These are phyloP conservation scores for Debaryomyces sp. DNA, from an alignment of 1,139 yeast species.

Conservation along the genomic window DNA sequence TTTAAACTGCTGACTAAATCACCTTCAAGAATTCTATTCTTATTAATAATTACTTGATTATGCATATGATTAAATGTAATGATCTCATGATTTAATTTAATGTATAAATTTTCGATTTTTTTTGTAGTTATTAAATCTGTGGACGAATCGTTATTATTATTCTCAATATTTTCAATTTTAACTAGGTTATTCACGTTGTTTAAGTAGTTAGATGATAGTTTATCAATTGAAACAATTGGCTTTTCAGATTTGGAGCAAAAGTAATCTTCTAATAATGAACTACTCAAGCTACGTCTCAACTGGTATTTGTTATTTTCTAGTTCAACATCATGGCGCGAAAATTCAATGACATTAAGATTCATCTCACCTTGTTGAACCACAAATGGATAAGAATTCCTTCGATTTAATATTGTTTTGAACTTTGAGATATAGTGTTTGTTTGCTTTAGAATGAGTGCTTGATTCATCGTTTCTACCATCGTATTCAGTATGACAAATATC, in stretches of 20 bases:
- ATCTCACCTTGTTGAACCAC: conserved; percentile 25
- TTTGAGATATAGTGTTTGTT: conserved; percentile 8
- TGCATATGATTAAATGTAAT: conserved; percentile 32
- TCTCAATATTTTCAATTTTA: conserved; percentile 24
- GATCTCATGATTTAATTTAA: conserved; percentile 35
- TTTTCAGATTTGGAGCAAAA: conserved; percentile 16
- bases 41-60: conserved; percentile 32
- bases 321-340: conserved; percentile 16
- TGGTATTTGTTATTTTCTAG: conserved; percentile 1
- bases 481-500: not conserved
- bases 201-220: conserved; percentile 26
- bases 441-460: not conserved
- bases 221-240: conserved; percentile 24
- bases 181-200: conserved; percentile 24
- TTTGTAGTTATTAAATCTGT: conserved; percentile 14
- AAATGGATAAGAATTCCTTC: conserved; percentile 52
- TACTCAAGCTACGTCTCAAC: conserved; percentile 38
- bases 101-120: conserved; percentile 26
- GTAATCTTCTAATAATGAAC: conserved; percentile 45
- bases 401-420: conserved; percentile 30
- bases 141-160: conserved; percentile 11
- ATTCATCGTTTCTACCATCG: not conserved
- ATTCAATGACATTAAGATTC: conserved; percentile 33
- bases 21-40: conserved; percentile 34
- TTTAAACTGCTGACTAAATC: conserved; percentile 39